Evolutionary conservation across 2,329 filamentous ascomycete genomes (phyloP).

Genomic region (Epichloe amarillans): DNA sequence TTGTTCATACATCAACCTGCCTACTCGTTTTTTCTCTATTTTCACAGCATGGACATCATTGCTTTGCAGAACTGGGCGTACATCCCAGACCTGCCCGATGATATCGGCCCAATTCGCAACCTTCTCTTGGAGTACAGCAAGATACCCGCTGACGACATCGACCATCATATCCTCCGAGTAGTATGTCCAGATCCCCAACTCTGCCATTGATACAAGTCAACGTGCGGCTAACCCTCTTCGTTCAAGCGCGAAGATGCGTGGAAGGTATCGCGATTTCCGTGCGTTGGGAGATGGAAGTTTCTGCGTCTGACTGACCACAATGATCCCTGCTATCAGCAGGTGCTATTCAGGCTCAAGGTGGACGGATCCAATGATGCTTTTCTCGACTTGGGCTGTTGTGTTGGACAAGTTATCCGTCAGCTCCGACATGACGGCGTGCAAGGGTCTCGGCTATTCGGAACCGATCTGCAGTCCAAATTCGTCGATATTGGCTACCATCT

Average conservation of each 20-base stretch:
- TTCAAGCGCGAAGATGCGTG: slow-evolving; percentile 32
- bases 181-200: slow-evolving; percentile 6
- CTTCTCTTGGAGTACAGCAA: slow-evolving; percentile 26
- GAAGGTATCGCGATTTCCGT: slow-evolving; percentile 30
- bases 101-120: slow-evolving; percentile 22
- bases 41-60: slow-evolving; percentile 20
- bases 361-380: slow-evolving; percentile 25
- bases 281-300: slow-evolving; percentile 37
- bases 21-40: neutral
- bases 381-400: slow-evolving; percentile 37
- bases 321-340: slow-evolving; percentile 29
- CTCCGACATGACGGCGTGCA: slow-evolving; percentile 36
- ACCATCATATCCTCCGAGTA: slow-evolving; percentile 22
- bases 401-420: slow-evolving; percentile 37
- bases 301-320: slow-evolving; percentile 27
- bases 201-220: neutral
- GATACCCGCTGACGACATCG: slow-evolving; percentile 21
- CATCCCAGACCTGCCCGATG: slow-evolving; percentile 22
- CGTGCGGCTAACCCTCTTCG: neutral
- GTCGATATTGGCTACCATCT: slow-evolving; percentile 49
- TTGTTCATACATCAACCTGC: too few species aligned
- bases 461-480: slow-evolving; percentile 35
- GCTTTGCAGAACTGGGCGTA: slow-evolving; percentile 24
- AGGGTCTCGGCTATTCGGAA: slow-evolving; percentile 33
- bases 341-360: slow-evolving; percentile 27